phyloP scores from a whole-genome alignment of 495 filamentous ascomycete genomes.

The Penicillium ucsense region DNA sequence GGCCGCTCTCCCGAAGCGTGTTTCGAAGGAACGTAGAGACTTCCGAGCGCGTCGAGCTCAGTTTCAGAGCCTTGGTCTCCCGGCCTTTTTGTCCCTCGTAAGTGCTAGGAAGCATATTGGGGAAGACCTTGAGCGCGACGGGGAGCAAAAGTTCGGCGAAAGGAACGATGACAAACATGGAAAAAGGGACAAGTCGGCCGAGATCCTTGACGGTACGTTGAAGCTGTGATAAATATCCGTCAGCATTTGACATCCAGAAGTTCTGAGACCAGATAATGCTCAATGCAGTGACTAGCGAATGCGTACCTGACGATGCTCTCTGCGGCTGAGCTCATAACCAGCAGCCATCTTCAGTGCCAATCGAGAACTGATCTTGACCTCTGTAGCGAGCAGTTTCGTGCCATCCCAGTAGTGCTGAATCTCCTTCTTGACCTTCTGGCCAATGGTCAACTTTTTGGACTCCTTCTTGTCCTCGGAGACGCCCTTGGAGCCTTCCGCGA shows the following conservation, averaged over 20 bases:
- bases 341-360: conserved; percentile 95
- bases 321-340: conserved; percentile 89
- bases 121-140: conserved; percentile 87
- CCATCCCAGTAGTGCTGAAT: conserved; percentile 96
- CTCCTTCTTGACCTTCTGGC: conserved; percentile 90
- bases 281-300: not conserved
- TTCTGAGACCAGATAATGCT: too few species aligned
- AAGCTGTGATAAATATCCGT: conserved; percentile 38
- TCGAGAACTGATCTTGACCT: conserved; percentile 84
- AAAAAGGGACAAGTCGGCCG: conserved; percentile 87
- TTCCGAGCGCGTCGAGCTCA: conserved; percentile 85
- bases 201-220: conserved; percentile 90
- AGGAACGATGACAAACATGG: conserved; percentile 91
- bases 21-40: conserved; percentile 85
- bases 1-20: conserved; percentile 84
- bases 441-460: conserved; percentile 74
- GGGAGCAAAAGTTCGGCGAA: conserved; percentile 95
- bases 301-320: conserved; percentile 76
- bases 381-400: conserved; percentile 89
- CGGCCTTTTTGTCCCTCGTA: conserved; percentile 88
- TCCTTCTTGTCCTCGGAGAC: conserved; percentile 61
- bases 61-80: conserved; percentile 71
- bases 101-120: conserved; percentile 91
- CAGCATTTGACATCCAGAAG: conserved; percentile 1
- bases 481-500: conserved; percentile 18